Evolutionary conservation across 352 stramenopile species (phyloP).

Genomic region (Thalassiosira gravida): DNA sequence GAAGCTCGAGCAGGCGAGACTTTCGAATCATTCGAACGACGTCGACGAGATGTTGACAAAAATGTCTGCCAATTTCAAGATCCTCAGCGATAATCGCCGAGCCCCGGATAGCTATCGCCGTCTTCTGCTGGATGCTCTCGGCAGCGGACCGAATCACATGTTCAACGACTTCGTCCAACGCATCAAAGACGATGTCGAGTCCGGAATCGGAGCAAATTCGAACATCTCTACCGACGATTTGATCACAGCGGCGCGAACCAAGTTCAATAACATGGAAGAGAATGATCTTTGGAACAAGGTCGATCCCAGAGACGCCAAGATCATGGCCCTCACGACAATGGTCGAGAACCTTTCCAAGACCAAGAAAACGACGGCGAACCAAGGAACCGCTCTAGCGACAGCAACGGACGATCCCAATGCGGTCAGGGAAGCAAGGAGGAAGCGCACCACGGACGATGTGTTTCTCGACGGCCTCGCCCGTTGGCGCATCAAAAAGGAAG

Average conservation of each 20-base stretch:
- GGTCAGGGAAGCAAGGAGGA: background rate
- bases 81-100: background rate
- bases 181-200: slow-evolving; percentile 19
- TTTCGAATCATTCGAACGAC: slow-evolving; percentile 7
- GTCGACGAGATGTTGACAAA: background rate
- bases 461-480: background rate
- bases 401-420: background rate
- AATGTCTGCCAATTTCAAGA: slow-evolving; percentile 6
- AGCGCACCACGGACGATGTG: background rate
- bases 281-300: slow-evolving; percentile 15
- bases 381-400: background rate
- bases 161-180: slow-evolving; percentile 25
- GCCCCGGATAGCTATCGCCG: background rate
- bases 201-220: slow-evolving; percentile 11
- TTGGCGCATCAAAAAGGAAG: slow-evolving; percentile 14
- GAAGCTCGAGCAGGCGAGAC: background rate
- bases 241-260: background rate
- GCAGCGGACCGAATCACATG: background rate
- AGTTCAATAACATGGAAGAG: slow-evolving; percentile 27
- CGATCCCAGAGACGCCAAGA: slow-evolving; percentile 8
- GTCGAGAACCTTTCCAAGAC: background rate
- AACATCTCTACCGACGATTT: background rate
- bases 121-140: slow-evolving; percentile 1
- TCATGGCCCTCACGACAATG: slow-evolving; percentile 7
- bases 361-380: background rate